A percentile compares a stretch with the other conserved stretches of the same genome.
Evolutionary conservation across 2,329 filamentous ascomycete genomes (phyloP).

Genomic region (Pseudocercospora musae): DNA sequence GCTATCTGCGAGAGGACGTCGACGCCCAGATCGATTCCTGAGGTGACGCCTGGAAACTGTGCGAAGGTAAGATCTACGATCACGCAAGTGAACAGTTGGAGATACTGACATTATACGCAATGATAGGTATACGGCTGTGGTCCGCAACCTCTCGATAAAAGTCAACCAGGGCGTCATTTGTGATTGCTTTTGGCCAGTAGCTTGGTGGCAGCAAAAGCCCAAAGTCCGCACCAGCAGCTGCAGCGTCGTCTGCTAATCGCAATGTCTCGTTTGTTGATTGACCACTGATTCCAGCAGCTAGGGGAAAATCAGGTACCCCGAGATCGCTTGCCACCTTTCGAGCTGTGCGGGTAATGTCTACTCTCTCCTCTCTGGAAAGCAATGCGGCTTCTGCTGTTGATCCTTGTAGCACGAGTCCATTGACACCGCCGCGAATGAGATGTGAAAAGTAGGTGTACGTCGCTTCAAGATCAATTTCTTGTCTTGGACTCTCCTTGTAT

Average conservation of each 20-base stretch:
- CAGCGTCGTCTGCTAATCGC: slow-evolving; percentile 39
- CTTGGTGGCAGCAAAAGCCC: slow-evolving; percentile 41
- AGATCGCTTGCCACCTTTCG: slow-evolving; percentile 40
- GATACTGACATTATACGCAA: slow-evolving; percentile 32
- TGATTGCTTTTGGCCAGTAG: slow-evolving; percentile 42
- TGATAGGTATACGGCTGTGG: slow-evolving; percentile 30
- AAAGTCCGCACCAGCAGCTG: slow-evolving; percentile 40
- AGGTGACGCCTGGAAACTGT: slow-evolving; percentile 64
- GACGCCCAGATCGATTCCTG: slow-evolving; percentile 65
- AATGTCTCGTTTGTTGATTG: slow-evolving; percentile 39
- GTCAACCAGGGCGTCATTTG: slow-evolving; percentile 35
- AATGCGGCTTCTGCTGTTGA: slow-evolving; percentile 49
- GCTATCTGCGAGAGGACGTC: slow-evolving; percentile 57
- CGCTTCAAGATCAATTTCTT: slow-evolving; percentile 46
- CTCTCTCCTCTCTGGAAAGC: slow-evolving; percentile 42
- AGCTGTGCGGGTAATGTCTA: slow-evolving; percentile 42
- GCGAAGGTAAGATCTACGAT: background rate
- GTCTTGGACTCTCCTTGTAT: slow-evolving; percentile 42
- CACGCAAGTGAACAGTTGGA: background rate
- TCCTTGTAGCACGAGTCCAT: slow-evolving; percentile 48
- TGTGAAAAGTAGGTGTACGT: slow-evolving; percentile 45
- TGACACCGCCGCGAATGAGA: slow-evolving; percentile 45
- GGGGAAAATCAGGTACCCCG: slow-evolving; percentile 38
- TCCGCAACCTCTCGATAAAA: slow-evolving; percentile 42
- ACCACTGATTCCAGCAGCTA: slow-evolving; percentile 47